Conservation (phyloP, 1,284 basidiomycete species). For the Microbotryum violaceum region DNA sequence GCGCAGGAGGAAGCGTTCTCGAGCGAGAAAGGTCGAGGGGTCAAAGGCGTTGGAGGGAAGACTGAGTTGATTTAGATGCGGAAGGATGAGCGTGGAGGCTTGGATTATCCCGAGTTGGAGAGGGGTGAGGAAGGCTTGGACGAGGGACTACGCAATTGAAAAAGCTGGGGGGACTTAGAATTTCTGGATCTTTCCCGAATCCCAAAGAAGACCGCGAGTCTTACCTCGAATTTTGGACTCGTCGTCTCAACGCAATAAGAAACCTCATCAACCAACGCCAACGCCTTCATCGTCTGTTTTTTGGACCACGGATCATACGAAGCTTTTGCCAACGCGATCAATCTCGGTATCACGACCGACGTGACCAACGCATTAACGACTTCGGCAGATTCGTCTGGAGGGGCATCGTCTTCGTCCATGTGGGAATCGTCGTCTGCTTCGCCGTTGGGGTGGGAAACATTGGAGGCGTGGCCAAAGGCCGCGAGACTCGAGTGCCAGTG, state of each 20-base stretch:
- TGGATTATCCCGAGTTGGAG: conserved; percentile 45
- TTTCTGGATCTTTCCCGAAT: neutral
- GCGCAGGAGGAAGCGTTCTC: conserved; percentile 61
- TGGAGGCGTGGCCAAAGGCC: conserved; percentile 44
- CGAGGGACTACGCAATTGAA: conserved; percentile 49
- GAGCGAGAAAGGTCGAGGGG: conserved; percentile 63
- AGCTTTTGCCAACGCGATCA: conserved; percentile 62
- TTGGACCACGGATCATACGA: conserved; percentile 74
- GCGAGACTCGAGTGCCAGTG: conserved; percentile 72
- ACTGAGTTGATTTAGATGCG: conserved; percentile 41
- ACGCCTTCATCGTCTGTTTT: conserved; percentile 55
- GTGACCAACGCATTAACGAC: conserved; percentile 81
- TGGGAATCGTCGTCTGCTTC: conserved; percentile 40
- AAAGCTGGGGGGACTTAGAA: neutral
- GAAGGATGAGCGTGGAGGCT: conserved; percentile 46
- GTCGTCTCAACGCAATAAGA: conserved; percentile 57
- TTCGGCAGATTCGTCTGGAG: conserved; percentile 71
- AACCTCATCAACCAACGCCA: conserved; percentile 72
- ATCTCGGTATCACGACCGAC: conserved; percentile 67
- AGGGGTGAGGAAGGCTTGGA: conserved; percentile 55
- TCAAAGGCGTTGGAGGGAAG: conserved; percentile 55
- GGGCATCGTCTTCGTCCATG: conserved; percentile 48
- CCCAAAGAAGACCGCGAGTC: conserved; percentile 24
- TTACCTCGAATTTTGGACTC: conserved; percentile 58
- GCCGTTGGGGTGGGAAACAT: neutral